Evolutionary conservation across 2,329 filamentous ascomycete species (phyloP).

Genomic region (Dactylellina cionopaga): DNA sequence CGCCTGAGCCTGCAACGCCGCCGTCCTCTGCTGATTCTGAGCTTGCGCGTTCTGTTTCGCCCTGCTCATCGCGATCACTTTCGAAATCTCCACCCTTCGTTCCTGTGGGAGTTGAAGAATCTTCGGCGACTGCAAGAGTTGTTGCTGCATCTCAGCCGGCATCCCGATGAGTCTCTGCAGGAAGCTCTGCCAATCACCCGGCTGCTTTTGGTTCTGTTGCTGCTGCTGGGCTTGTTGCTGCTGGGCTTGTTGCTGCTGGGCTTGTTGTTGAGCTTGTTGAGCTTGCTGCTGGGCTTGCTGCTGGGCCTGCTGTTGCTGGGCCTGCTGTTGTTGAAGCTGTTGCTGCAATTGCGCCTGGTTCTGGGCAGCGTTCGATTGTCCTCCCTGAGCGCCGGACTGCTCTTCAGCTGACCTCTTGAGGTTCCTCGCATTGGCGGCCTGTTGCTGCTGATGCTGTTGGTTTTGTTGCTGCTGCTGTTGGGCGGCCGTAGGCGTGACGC

Average conservation of each 20-base stretch:
- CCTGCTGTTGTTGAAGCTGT: not conserved
- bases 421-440: conserved; percentile 4
- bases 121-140: conserved; percentile 23
- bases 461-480: conserved; percentile 17
- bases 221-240: conserved; percentile 18
- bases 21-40: conserved; percentile 17
- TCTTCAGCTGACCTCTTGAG: conserved; percentile 33
- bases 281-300: no score
- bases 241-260: conserved; percentile 2
- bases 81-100: conserved; percentile 29
- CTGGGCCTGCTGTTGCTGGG: conserved; percentile 1
- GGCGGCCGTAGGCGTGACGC: not conserved
- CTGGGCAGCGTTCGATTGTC: not conserved
- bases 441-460: conserved; percentile 9
- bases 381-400: not conserved
- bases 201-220: conserved; percentile 3
- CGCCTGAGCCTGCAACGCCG: conserved; percentile 7
- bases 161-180: conserved; percentile 37
- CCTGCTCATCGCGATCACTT: conserved; percentile 20
- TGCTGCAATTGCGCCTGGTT: no score
- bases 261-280: not conserved
- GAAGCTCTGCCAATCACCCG: conserved; percentile 30
- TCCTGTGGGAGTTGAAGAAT: conserved; percentile 22
- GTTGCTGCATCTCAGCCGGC: conserved; percentile 34
- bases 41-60: conserved; percentile 21